Conservation (phyloP, 257 asterid species). For the Verbena officinalis region DNA sequence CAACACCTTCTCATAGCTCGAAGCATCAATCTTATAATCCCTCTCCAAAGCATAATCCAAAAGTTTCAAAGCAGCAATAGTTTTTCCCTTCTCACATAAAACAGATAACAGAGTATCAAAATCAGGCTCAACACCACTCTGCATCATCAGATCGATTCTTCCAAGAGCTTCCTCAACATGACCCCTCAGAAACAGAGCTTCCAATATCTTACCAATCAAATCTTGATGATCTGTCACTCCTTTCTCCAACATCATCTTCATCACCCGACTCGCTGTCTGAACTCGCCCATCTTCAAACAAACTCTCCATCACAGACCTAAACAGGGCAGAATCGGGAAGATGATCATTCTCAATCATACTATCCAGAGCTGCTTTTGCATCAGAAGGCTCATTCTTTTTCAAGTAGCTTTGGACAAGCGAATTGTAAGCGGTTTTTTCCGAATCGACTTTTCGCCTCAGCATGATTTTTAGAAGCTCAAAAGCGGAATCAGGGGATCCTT, state of each 20-base stretch:
- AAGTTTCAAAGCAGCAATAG: slow-evolving; percentile 77
- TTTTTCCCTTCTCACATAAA: slow-evolving; percentile 76
- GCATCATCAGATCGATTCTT: slow-evolving; percentile 77
- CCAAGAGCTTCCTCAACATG: slow-evolving; percentile 96
- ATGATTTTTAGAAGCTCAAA: slow-evolving; percentile 71
- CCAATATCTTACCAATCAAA: slow-evolving; percentile 65
- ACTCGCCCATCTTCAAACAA: slow-evolving; percentile 89
- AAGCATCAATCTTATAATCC: slow-evolving; percentile 46
- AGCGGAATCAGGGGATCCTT: slow-evolving; percentile 76
- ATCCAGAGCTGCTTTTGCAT: slow-evolving; percentile 81
- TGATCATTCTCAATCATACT: slow-evolving; percentile 87
- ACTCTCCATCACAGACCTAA: slow-evolving; percentile 77
- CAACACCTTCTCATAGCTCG: slow-evolving; percentile 83
- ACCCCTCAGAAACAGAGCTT: slow-evolving; percentile 84
- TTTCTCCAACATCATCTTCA: slow-evolving; percentile 91
- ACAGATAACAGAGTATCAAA: slow-evolving; percentile 57
- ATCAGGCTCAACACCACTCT: slow-evolving; percentile 65
- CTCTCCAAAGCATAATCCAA: slow-evolving; percentile 74
- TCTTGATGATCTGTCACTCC: slow-evolving; percentile 74
- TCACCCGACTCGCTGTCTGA: slow-evolving; percentile 93
- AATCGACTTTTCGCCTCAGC: slow-evolving; percentile 64
- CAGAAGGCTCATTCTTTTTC: slow-evolving; percentile 75
- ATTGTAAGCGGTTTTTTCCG: slow-evolving; percentile 58
- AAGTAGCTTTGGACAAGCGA: slow-evolving; percentile 68
- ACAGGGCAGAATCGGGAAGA: slow-evolving; percentile 72